Percentiles rank a stretch among this genome's conserved stretches.
Conservation (phyloP, 2,329 filamentous ascomycete species). For the Myriangium duriaei region DNA sequence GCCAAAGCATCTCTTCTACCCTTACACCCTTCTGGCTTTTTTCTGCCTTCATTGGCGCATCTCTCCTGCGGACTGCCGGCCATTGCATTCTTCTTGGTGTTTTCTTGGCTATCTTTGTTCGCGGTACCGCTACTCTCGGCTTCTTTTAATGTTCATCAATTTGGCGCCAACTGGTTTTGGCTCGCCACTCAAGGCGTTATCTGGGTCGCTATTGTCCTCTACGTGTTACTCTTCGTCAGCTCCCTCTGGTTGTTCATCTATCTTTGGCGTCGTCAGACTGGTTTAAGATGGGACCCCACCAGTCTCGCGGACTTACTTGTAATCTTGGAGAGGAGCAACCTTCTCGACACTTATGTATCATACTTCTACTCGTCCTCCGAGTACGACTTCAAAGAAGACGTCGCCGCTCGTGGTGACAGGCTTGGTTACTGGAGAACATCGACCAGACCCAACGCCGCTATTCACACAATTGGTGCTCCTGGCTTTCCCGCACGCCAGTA, state of each 20-base stretch:
- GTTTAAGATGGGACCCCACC: slow-evolving; percentile 72
- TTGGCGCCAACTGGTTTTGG: slow-evolving; percentile 62
- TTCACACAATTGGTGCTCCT: slow-evolving; percentile 66
- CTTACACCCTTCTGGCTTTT: slow-evolving; percentile 47
- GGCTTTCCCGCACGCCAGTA: slow-evolving; percentile 40
- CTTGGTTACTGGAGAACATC: slow-evolving; percentile 79
- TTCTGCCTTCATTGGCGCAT: slow-evolving; percentile 55
- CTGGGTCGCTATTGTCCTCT: slow-evolving; percentile 66
- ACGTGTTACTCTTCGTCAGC: slow-evolving; percentile 52
- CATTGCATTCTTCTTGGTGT: slow-evolving; percentile 52
- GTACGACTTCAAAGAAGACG: slow-evolving; percentile 42
- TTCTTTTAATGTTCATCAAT: slow-evolving; percentile 56
- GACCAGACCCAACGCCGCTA: slow-evolving; percentile 51
- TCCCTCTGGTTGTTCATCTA: slow-evolving; percentile 48
- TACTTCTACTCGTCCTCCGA: slow-evolving; percentile 49
- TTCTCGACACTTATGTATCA: slow-evolving; percentile 56
- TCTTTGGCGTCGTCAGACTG: slow-evolving; percentile 55
- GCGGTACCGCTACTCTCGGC: slow-evolving; percentile 71
- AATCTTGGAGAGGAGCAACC: slow-evolving; percentile 69
- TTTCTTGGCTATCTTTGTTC: slow-evolving; percentile 68
- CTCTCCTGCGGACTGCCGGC: slow-evolving; percentile 58
- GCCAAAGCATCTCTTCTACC: slow-evolving; percentile 54
- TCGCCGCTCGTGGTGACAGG: slow-evolving; percentile 49
- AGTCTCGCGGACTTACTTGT: slow-evolving; percentile 71
- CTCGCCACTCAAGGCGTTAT: slow-evolving; percentile 62